These are phyloP conservation scores for Mortierella sp. DNA, from an alignment of 371 early-diverging fungal genomes.

Conservation along the genomic window DNA sequence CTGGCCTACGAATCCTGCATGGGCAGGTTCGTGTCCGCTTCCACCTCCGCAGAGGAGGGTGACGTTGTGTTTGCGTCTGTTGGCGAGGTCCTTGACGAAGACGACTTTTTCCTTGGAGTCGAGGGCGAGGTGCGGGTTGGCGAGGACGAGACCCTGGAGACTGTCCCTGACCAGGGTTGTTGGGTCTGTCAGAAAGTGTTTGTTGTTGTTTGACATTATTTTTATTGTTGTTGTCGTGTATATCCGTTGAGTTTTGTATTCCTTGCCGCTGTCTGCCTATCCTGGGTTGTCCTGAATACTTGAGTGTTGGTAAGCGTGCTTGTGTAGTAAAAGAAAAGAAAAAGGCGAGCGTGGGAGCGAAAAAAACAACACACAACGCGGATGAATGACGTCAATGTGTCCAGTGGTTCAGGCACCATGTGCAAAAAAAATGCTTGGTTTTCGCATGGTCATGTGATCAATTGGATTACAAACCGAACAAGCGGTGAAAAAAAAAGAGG, in stretches of 20 bases:
- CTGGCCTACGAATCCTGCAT: slow-evolving; percentile 81
- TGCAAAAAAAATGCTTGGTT: no score
- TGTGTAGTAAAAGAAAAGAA: background rate
- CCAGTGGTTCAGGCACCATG: no score
- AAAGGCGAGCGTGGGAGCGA: background rate
- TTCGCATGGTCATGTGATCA: background rate
- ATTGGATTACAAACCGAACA: background rate
- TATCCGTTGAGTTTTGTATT: no score
- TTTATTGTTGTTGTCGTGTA: background rate
- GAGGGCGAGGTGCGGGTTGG: slow-evolving; percentile 60
- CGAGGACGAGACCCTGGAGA: slow-evolving; percentile 59
- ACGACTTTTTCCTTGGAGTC: slow-evolving; percentile 61
- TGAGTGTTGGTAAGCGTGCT: background rate
- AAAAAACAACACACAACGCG: background rate
- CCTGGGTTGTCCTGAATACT: background rate
- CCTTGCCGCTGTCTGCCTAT: background rate
- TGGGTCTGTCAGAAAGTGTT: slow-evolving; percentile 65
- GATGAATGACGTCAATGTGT: background rate
- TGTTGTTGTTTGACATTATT: slow-evolving; percentile 31
- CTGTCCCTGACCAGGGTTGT: slow-evolving; percentile 67
- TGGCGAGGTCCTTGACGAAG: slow-evolving; percentile 65
- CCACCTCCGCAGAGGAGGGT: slow-evolving; percentile 84
- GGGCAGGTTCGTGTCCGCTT: slow-evolving; percentile 88
- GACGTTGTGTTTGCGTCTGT: slow-evolving; percentile 71
- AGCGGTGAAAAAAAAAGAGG: no score